Evolutionary conservation across 768 basidiomycete species (phyloP).

Genomic region (Cyclocybe aegerita): DNA sequence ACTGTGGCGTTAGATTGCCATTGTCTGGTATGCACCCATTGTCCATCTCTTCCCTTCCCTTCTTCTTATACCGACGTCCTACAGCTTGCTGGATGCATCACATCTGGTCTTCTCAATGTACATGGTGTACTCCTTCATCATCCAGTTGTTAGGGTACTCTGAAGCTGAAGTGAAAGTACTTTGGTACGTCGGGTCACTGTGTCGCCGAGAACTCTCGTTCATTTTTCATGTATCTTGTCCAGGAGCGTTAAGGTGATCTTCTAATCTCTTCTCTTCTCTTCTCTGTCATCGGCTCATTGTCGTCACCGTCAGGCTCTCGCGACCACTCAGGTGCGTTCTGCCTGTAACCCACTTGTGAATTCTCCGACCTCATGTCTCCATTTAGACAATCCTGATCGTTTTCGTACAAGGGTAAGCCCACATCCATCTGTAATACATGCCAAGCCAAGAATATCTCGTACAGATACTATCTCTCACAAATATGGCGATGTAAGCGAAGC

Average conservation of each 20-base stretch:
- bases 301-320: conserved; percentile 16
- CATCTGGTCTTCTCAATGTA: conserved; percentile 27
- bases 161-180: conserved; percentile 15
- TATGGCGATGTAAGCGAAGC: conserved; percentile 26
- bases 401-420: conserved; percentile 27
- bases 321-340: conserved; percentile 16
- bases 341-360: neutral
- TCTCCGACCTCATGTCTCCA: neutral
- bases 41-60: neutral
- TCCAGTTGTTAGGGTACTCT: conserved; percentile 19
- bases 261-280: neutral
- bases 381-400: conserved; percentile 24
- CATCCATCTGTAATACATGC: neutral
- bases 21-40: conserved; percentile 18
- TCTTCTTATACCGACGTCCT: neutral
- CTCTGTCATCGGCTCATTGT: neutral
- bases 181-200: conserved; percentile 16
- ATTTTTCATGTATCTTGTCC: neutral
- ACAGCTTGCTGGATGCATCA: conserved; percentile 24
- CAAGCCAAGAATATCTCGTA: neutral
- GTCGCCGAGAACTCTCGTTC: neutral
- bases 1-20: conserved; percentile 14
- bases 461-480: conserved; percentile 30
- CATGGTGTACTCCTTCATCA: conserved; percentile 24
- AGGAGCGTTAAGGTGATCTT: conserved; percentile 31